Base-by-base conservation (phyloP, 768 basidiomycete species). In the Saitozyma sp. region DNA sequence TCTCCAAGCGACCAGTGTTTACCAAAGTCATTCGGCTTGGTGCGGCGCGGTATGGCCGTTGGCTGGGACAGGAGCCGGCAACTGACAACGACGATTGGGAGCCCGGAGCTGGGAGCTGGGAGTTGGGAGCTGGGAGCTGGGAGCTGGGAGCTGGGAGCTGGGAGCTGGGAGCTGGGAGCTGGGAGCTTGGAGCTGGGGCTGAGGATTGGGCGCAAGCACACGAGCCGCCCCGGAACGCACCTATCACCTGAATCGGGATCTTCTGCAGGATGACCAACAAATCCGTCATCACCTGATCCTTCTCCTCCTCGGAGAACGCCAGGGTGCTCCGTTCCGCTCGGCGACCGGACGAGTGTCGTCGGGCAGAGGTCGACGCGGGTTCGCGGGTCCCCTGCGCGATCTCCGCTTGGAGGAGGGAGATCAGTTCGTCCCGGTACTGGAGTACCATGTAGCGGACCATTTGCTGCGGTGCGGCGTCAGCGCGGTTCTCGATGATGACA, bases 231-330 rank as follows among this genome's bases (percentile, higher is more conserved):
- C 29, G 29, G 14, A 40, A 92, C 54, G 88, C 89, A 41, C 91
- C 92, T 70, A 94, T 92, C 40, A 90, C 91, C 78, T 92, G 91
- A 58, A 94, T 92, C 16, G 92, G 92, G 68, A 94, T 93, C 89
- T 87, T 89, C 70, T 92, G 90, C 64, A 95, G 83, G 59, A 93
- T 89, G 66, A 88, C 88, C 65, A 95, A 83, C 62, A 95, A 83
- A 74, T 94, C 90, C 66, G 90, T 89, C 29, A 90, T 90, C 45
- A 94, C 89, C 8, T 88, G 87, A 75, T 92, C 92, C 56, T 66
- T 70, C 59, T 74, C 65, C 52, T 67, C 60, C 29, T 65, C 69
- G 43, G 56, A 53, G 46, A 64, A 53, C 45, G 53, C 61, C 46
- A 40, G 48, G 59, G 50, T 58, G 50, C 52, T 71, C 68, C 49